Evolutionary conservation across 1,139 yeast genomes (phyloP), one percentile per base, ranked within the genome.

Genomic region (Zhuliangozyma parablackwelliae): DNA sequence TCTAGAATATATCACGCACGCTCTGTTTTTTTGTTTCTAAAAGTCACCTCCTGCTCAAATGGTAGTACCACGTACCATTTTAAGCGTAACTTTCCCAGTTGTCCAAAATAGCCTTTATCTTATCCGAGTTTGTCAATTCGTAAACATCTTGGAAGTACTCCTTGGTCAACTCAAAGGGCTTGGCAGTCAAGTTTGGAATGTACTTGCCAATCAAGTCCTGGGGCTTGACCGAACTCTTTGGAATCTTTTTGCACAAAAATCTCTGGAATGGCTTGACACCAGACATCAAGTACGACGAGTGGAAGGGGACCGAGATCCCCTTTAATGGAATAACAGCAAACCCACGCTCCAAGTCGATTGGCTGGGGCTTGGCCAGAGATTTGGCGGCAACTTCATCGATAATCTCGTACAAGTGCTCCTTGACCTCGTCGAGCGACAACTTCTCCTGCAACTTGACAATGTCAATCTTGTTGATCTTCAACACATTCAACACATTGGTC

Each of bases 261-360:
- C 92, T 85, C 75, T 92, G 90, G 89, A 92, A 92, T 54, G 98
- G 98, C 69, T 89, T 90, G 46, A 92, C 99, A 68, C 99, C 99
- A 45, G 94, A 86, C 77, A 92, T 85, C 72, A 92, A 78, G 72
- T 94, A 92, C 27, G 96, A 84, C 31, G 97, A 89, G 69, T 94
- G 98, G 97, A 92, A 92, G 45, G 99, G 99, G 57, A 92, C 99
- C 23, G 96, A 88, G 51, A 92, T 92, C 53, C 98, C 98, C 76
- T 86, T 90, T 63, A 92, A 80, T 61, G 99, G 99, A 53, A 92
- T 92, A 56, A 94, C 94, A 34, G 99, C 97, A 54, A 86, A 92
- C 29, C 99, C 99, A 71, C 98, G 84, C 69, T 92, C 95, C 57
- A 94, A 77, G 39, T 90, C 96, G 60, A 92, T 87, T 53, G 97